phyloP scores from a whole-genome alignment of 2,329 filamentous ascomycete species.

The Piedraia hortae region DNA sequence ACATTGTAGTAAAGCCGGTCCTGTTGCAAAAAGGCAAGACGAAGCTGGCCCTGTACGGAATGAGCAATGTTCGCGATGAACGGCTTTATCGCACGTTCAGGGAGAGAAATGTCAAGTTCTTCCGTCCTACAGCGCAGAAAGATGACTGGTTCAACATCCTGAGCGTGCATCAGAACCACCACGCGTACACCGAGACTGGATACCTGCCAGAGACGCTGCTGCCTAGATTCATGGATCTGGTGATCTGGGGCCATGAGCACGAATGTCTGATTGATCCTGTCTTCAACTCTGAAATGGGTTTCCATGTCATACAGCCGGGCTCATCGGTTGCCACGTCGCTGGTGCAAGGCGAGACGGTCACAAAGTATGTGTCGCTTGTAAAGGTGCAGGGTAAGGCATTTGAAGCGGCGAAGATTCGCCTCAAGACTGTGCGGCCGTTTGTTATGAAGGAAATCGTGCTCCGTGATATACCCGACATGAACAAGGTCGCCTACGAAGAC shows the following conservation, averaged over 20 bases:
- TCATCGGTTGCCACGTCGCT: slow-evolving; percentile 89
- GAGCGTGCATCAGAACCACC: slow-evolving; percentile 86
- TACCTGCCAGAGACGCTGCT: slow-evolving; percentile 85
- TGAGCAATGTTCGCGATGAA: slow-evolving; percentile 92
- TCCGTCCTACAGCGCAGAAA: slow-evolving; percentile 50
- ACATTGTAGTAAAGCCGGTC: slow-evolving; percentile 75
- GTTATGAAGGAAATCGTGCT: slow-evolving; percentile 61
- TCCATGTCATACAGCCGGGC: slow-evolving; percentile 90
- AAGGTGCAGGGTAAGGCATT: slow-evolving; percentile 58
- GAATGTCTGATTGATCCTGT: slow-evolving; percentile 74
- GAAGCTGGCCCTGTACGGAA: slow-evolving; percentile 73
- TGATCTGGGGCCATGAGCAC: slow-evolving; percentile 95
- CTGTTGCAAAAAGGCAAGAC: slow-evolving; percentile 80
- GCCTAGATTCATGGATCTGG: slow-evolving; percentile 68
- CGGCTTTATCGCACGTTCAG: slow-evolving; percentile 79
- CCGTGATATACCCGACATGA: slow-evolving; percentile 46
- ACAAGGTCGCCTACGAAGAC: slow-evolving; percentile 35
- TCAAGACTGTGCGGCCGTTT: slow-evolving; percentile 79
- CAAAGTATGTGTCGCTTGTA: slow-evolving; percentile 73
- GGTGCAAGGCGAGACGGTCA: slow-evolving; percentile 62
- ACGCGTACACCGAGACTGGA: slow-evolving; percentile 72
- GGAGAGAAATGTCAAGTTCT: slow-evolving; percentile 85
- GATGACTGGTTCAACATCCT: slow-evolving; percentile 90
- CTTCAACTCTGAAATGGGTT: slow-evolving; percentile 63
- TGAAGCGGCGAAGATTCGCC: slow-evolving; percentile 46